Evolutionary conservation across 768 basidiomycete species (phyloP).

Genomic region (Hypsizygus marmoreus): DNA sequence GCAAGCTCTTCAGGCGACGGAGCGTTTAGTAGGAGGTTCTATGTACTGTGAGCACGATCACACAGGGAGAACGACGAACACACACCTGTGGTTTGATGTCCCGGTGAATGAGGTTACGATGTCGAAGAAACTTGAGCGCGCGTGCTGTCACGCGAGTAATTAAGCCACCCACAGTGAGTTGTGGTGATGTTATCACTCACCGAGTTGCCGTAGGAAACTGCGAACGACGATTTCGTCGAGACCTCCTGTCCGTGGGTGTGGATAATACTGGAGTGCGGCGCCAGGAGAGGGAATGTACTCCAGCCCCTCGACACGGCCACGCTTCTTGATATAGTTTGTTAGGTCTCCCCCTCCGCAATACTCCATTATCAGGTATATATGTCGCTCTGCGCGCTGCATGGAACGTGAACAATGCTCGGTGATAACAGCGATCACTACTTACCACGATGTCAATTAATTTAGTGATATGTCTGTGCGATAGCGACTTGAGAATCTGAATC

Average conservation of each 20-base stretch:
- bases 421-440: slow-evolving; percentile 17
- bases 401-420: too few relatives aligned
- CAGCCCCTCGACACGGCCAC: slow-evolving; percentile 89
- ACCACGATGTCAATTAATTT: slow-evolving; percentile 92
- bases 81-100: slow-evolving; percentile 94
- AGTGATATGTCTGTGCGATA: slow-evolving; percentile 93
- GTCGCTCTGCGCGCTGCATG: slow-evolving; percentile 69
- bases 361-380: slow-evolving; percentile 96
- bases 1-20: slow-evolving; percentile 78
- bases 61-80: background rate
- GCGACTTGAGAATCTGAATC: slow-evolving; percentile 93
- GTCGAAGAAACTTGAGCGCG: slow-evolving; percentile 89
- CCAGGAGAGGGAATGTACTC: slow-evolving; percentile 76
- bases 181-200: background rate
- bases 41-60: background rate
- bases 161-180: slow-evolving; percentile 2
- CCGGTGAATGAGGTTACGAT: slow-evolving; percentile 89
- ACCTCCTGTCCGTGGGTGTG: slow-evolving; percentile 89
- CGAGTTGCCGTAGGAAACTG: slow-evolving; percentile 87
- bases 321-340: slow-evolving; percentile 95
- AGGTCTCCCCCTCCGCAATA: slow-evolving; percentile 96
- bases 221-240: slow-evolving; percentile 88
- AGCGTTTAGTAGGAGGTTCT: slow-evolving; percentile 91
- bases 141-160: slow-evolving; percentile 56
- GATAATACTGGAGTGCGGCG: slow-evolving; percentile 79